Evolutionary conservation across 306 rosid genomes (phyloP).

Genomic region (Fagus crenata): DNA sequence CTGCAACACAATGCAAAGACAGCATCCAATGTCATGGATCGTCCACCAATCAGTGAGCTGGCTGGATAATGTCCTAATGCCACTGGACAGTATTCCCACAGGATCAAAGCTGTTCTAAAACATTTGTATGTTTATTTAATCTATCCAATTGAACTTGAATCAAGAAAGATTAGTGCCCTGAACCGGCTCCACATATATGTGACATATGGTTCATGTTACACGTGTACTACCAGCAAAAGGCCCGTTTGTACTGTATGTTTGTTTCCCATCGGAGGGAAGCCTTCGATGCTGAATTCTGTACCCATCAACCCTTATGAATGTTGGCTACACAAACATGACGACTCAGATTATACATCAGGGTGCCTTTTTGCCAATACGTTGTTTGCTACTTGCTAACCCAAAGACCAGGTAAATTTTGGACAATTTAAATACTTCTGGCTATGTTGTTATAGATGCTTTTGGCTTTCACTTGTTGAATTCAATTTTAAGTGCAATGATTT

Average conservation of each 20-base stretch:
- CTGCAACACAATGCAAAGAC: constrained; percentile 71
- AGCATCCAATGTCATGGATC: constrained; percentile 84
- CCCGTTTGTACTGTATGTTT: background rate
- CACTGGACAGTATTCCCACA: constrained; percentile 7
- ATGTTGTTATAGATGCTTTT: background rate
- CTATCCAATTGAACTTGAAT: background rate
- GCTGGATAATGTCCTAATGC: constrained; percentile 51
- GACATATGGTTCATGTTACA: background rate
- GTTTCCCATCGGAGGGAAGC: background rate
- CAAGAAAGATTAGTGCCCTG: background rate
- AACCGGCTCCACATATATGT: background rate
- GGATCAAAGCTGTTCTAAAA: background rate
- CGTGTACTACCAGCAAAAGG: background rate
- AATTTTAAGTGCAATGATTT: background rate
- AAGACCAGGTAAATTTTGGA: background rate
- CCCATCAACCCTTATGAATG: background rate
- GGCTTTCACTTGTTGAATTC: background rate
- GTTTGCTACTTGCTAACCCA: background rate
- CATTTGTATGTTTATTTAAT: background rate
- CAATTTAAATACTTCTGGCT: background rate
- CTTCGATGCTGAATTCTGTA: background rate
- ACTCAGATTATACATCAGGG: background rate
- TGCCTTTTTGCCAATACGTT: background rate
- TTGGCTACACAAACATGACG: background rate
- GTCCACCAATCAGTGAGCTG: constrained; percentile 93